These are phyloP conservation scores for Ustilago crameri DNA, from an alignment of 1,284 basidiomycete species.

Conservation along the genomic window DNA sequence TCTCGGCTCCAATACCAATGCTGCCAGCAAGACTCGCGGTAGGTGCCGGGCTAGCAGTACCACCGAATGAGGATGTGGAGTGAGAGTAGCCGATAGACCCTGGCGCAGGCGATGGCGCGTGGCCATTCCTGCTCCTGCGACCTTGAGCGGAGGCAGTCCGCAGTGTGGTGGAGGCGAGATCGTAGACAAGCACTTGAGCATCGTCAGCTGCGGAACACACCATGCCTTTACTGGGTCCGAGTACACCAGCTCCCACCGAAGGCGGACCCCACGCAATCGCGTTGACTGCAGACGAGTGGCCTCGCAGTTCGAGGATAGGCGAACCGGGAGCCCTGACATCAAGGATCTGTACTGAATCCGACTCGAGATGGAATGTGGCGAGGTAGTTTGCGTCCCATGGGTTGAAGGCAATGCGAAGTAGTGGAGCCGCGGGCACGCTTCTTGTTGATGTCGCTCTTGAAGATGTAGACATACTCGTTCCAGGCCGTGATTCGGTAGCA, in stretches of 20 bases:
- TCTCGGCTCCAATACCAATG: constrained; percentile 60
- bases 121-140: constrained; percentile 61
- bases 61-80: constrained; percentile 41
- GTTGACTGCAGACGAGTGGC: constrained; percentile 64
- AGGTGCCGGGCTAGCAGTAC: constrained; percentile 40
- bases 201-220: constrained; percentile 67
- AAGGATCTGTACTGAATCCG: constrained; percentile 65
- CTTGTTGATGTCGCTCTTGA: constrained; percentile 37
- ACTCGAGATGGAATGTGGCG: constrained; percentile 67
- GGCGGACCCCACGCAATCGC: constrained; percentile 67
- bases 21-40: constrained; percentile 41
- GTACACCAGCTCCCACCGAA: constrained; percentile 46
- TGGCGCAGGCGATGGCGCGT: constrained; percentile 52
- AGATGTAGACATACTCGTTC: constrained; percentile 49
- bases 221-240: constrained; percentile 66
- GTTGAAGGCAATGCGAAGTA: constrained; percentile 67
- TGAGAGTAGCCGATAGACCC: constrained; percentile 44
- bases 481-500: constrained; percentile 48
- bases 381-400: constrained; percentile 68
- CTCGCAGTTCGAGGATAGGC: constrained; percentile 65
- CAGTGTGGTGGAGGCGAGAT: constrained; percentile 63
- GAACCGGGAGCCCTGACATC: constrained; percentile 67
- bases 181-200: constrained; percentile 66
- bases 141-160: constrained; percentile 66
- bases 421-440: constrained; percentile 48